Evolutionary conservation across 768 basidiomycete genomes (phyloP).

Genomic region (Psilocybe subaeruginosa): DNA sequence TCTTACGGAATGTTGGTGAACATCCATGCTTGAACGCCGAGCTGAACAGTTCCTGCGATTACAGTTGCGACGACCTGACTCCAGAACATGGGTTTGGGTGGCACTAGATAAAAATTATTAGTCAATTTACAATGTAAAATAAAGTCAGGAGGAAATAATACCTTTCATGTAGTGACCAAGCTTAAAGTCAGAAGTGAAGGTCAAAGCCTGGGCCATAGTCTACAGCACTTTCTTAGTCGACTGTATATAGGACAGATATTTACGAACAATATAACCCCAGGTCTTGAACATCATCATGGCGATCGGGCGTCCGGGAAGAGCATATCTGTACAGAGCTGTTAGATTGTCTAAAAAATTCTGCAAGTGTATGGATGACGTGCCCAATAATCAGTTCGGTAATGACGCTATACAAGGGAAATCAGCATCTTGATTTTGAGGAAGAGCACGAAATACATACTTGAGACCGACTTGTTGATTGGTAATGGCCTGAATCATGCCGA

Average conservation of each 20-base stretch:
- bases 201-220: conserved; percentile 61
- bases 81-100: conserved; percentile 61
- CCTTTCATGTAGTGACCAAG: conserved; percentile 77
- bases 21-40: conserved; percentile 70
- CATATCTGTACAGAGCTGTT: conserved; percentile 40
- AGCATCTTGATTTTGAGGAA: neutral
- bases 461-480: conserved; percentile 78
- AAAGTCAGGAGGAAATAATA: conserved; percentile 12
- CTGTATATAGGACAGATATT: neutral
- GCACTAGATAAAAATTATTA: conserved; percentile 34
- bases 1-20: conserved; percentile 49
- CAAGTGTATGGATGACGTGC: conserved; percentile 41
- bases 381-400: conserved; percentile 82
- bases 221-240: neutral
- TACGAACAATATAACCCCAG: conserved; percentile 50
- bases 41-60: conserved; percentile 66
- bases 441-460: conserved; percentile 33
- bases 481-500: conserved; percentile 63
- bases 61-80: conserved; percentile 56
- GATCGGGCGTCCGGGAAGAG: conserved; percentile 67
- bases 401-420: conserved; percentile 42
- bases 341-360: neutral
- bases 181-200: conserved; percentile 66
- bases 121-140: neutral
- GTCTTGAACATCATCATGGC: conserved; percentile 77